phyloP scores from a whole-genome alignment of 495 filamentous ascomycete species.

The Aspergillus incahuasiensis region DNA sequence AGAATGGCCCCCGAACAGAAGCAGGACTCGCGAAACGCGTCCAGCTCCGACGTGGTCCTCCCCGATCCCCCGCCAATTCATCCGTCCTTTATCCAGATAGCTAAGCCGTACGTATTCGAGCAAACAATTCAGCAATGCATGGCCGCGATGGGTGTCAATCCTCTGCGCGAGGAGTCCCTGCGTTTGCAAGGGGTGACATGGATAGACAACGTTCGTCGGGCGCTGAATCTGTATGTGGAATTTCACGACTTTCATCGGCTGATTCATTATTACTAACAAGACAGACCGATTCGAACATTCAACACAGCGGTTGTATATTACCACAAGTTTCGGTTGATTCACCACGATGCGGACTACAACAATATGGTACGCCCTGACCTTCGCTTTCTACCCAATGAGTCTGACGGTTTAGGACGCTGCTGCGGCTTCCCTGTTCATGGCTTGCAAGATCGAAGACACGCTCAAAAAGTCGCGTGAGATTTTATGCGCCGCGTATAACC shows the following conservation, averaged over 20 bases:
- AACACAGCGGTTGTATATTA: slow-evolving; percentile 81
- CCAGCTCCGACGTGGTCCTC: slow-evolving; percentile 12
- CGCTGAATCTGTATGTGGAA: slow-evolving; percentile 62
- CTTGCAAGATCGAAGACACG: slow-evolving; percentile 97
- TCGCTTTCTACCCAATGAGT: neutral
- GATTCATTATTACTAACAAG: neutral
- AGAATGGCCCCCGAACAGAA: slow-evolving; percentile 25
- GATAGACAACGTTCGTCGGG: slow-evolving; percentile 72
- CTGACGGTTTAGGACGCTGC: slow-evolving; percentile 64
- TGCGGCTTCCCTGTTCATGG: slow-evolving; percentile 79
- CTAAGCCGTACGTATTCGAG: slow-evolving; percentile 64
- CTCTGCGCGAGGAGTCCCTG: slow-evolving; percentile 61
- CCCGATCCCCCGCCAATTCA: slow-evolving; percentile 51
- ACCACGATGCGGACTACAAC: slow-evolving; percentile 67
- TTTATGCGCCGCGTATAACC: slow-evolving; percentile 81
- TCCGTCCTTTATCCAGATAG: slow-evolving; percentile 67
- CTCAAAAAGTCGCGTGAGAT: slow-evolving; percentile 95
- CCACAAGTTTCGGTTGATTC: slow-evolving; percentile 80
- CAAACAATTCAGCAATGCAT: slow-evolving; percentile 56
- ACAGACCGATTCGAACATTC: slow-evolving; percentile 74
- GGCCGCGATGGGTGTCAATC: slow-evolving; percentile 48
- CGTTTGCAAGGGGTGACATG: slow-evolving; percentile 73
- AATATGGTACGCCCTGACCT: slow-evolving; percentile 35
- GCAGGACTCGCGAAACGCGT: slow-evolving; percentile 14
- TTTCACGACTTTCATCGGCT: neutral